phyloP scores from a whole-genome alignment of 2,329 filamentous ascomycete species.

The Colletotrichum agaves region DNA sequence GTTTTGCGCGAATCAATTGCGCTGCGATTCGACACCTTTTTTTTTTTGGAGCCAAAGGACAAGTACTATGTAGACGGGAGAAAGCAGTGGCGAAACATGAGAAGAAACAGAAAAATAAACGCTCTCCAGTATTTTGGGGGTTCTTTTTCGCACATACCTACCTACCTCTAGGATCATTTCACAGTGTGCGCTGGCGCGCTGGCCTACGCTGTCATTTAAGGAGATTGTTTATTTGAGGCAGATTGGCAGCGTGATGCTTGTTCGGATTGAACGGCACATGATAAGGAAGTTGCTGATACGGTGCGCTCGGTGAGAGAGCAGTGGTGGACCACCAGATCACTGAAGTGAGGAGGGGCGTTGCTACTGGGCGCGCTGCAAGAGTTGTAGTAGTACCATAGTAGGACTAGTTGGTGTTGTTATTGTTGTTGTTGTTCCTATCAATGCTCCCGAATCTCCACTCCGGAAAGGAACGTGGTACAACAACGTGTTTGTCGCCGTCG shows the following conservation, averaged over 20 bases:
- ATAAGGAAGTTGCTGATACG: not conserved
- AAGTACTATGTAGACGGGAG: not conserved
- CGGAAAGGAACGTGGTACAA: not conserved
- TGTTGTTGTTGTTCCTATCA: not conserved
- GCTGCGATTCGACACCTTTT: not conserved
- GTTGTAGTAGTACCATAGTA: too few relatives aligned
- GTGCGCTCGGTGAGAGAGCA: not conserved
- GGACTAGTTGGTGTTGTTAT: not conserved
- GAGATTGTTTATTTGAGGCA: constrained; percentile 2
- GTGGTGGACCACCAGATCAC: not conserved
- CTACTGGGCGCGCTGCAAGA: too few relatives aligned
- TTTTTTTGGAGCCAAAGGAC: not conserved
- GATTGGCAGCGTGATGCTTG: not conserved
- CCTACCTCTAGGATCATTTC: constrained; percentile 4
- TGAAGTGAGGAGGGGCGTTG: not conserved
- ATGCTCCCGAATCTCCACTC: not conserved
- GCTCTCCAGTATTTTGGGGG: not conserved
- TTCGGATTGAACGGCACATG: not conserved
- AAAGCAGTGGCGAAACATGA: constrained; percentile 3
- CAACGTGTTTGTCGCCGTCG: not conserved
- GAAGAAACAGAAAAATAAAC: not conserved
- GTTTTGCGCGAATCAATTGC: constrained; percentile 5
- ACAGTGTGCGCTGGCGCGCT: not conserved
- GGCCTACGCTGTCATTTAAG: not conserved
- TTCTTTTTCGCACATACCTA: not conserved